phyloP scores from a whole-genome alignment of 2,329 filamentous ascomycete genomes.

The Fusarium verticillioides region DNA sequence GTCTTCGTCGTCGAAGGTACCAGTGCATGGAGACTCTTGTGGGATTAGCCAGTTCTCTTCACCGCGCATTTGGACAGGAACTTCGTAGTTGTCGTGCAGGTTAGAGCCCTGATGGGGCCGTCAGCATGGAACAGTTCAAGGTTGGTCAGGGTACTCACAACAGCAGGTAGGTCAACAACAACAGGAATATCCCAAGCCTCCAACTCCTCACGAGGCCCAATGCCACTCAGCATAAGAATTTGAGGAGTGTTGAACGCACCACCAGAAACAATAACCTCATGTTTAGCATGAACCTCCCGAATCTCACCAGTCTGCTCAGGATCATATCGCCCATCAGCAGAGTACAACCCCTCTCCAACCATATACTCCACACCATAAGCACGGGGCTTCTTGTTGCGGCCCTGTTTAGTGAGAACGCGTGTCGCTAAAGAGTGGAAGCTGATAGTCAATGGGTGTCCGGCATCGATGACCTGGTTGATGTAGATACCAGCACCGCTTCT shows the following conservation, averaged over 20 bases:
- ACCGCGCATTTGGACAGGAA: background rate
- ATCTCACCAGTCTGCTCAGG: background rate
- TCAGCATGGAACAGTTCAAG: background rate
- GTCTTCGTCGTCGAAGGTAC: background rate
- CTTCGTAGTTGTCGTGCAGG: background rate
- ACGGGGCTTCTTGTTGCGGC: background rate
- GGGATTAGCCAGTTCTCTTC: background rate
- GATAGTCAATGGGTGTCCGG: background rate
- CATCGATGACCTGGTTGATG: conserved; percentile 6
- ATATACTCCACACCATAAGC: conserved; percentile 7
- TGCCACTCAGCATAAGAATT: background rate
- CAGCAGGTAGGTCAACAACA: background rate
- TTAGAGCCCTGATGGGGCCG: rapidly evolving
- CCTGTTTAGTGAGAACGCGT: background rate
- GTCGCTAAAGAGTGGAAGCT: conserved; percentile 2
- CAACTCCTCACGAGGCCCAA: background rate
- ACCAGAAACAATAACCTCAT: conserved; percentile 4
- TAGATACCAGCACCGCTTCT: background rate
- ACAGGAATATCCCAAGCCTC: background rate
- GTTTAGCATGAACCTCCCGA: background rate
- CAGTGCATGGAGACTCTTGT: background rate
- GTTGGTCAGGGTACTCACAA: background rate
- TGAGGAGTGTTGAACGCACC: background rate
- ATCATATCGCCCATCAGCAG: conserved; percentile 1
- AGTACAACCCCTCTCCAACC: background rate